Evolutionary conservation across 257 asterid genomes (phyloP), one percentile per base, ranked within the genome.

Genomic region (Salvia rosmarinus): DNA sequence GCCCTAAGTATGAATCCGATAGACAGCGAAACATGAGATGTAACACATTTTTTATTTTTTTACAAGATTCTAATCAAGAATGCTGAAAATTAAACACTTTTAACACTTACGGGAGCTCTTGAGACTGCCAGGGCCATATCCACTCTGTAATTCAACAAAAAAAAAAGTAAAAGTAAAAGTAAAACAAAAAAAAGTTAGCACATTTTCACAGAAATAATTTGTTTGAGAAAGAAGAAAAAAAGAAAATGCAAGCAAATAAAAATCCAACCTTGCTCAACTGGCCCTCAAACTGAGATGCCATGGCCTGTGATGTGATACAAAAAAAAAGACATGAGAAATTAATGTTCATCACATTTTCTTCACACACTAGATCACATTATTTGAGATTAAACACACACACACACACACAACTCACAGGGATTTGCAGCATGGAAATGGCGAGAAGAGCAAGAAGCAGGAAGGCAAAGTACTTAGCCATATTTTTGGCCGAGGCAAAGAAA

Each of bases 51-150:
- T 25, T 25, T 25, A 25, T 25, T 25, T 25, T 25, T 25, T 25
- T 25, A 25, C 30, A 25, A 25, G 30, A n/a, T n/a, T n/a, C n/a
- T n/a, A n/a, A n/a, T n/a, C n/a, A n/a, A n/a, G n/a, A n/a, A n/a
- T n/a, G n/a, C n/a, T n/a, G n/a, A n/a, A 39, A 61, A 34, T 12
- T 51, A 10, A 46, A 65, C 11, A 4, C 32, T 17, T 0, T 23
- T 4, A 62, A 56, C 7, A 81, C 96, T 89, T 70, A 89, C 96
- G 88, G 63, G 1, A 78, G 62, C 72, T 64, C 71, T 67, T 80
- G 54, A 86, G 61, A 67, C 89, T 86, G 32, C 87, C 89, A 5
- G 89, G 76, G 8, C 89, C 89, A 47, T 77, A 71, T 34, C 76
- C 63, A 6, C 70, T 42, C 82, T 70, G 80, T 54, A 60, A 69